Evolutionary conservation across 2,329 filamentous ascomycete species (phyloP), one percentile per base, ranked within the genome.

Genomic region (Scedosporium aurantiacum): DNA sequence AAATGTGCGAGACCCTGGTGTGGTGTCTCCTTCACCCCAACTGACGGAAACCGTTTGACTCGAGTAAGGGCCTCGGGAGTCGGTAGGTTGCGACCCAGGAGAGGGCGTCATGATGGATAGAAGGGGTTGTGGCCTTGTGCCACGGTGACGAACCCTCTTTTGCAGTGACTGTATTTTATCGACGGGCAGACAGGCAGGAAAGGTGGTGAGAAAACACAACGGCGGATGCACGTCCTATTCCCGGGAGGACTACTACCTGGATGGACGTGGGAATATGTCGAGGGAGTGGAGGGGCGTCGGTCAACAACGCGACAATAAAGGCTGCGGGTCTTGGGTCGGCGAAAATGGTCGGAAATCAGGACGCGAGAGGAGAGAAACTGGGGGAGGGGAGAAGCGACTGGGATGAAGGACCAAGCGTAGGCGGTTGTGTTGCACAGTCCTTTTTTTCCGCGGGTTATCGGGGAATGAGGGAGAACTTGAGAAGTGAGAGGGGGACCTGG

Each of bases 31-130:
- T 61, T 80, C 78, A 55, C 76, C 74, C 61, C 77, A 77, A 65
- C 77, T 79, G 64, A 80, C 76, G 21, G 78, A 75, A 56, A 80
- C 74, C 63, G 74, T 78, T 70, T 75, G 72, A 63, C 69, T 72
- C 41, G 73, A 70, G 65, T 73, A 71, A 73, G 75, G 71, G 66
- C 67, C 65, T 23, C 68, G 60, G 40, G 63, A 62, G 61, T 65
- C 61, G 43, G 63, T 56, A 47, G 58, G 58, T 23, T 62, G 65
- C 12, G 64, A 64, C 52, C 65, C 64, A 27, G 73, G 73, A 58
- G 73, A 73, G 64, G 72, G 68, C 65, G 74, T 72, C 75, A 76
- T 77, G 69, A 60, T 64, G 68, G 27, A 54, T 52, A 55, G 52
- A 56, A 56, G 61, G 32, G 40, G 58, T 45, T 8, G 47, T 58